Evolutionary conservation across 1,284 basidiomycete genomes (phyloP).

Genomic region (Takashimella koratensis): DNA sequence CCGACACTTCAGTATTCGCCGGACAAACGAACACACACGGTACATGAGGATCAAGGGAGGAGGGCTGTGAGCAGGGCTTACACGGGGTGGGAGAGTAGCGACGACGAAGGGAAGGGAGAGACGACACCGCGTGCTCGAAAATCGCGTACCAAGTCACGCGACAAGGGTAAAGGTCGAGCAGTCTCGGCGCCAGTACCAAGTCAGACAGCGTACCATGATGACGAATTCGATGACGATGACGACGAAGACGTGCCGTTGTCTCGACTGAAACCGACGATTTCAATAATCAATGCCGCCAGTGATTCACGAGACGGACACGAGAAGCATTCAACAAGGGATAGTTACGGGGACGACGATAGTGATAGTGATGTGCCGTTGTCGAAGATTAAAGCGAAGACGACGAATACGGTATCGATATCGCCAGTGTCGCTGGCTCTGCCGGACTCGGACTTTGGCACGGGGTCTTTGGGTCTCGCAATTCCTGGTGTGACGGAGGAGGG

Average conservation of each 20-base stretch:
- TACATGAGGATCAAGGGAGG: neutral
- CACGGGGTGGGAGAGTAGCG: constrained; percentile 5
- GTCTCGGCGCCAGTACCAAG: too few species aligned
- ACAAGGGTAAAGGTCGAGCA: constrained; percentile 1
- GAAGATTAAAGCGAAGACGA: neutral
- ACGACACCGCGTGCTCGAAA: neutral
- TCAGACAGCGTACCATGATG: too few species aligned
- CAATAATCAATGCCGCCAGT: too few species aligned
- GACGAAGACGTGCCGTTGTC: constrained; percentile 32
- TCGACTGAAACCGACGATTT: constrained; percentile 10
- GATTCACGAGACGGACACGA: neutral
- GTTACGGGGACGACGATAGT: neutral
- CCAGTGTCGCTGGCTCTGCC: neutral
- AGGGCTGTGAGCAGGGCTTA: neutral
- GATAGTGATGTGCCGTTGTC: neutral
- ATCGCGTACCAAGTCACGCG: neutral
- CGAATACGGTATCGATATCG: neutral
- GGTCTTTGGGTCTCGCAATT: constrained; percentile 13
- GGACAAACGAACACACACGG: constrained; percentile 3
- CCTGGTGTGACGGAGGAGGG: constrained; percentile 4
- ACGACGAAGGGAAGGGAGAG: constrained; percentile 11
- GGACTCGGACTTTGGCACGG: constrained; percentile 2
- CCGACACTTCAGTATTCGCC: constrained; percentile 14
- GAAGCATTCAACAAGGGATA: too few species aligned
- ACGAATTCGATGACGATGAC: constrained; percentile 9